Evolutionary conservation across 2,329 filamentous ascomycete genomes (phyloP).

Genomic region (Paecilomyces dactylethromorphus): DNA sequence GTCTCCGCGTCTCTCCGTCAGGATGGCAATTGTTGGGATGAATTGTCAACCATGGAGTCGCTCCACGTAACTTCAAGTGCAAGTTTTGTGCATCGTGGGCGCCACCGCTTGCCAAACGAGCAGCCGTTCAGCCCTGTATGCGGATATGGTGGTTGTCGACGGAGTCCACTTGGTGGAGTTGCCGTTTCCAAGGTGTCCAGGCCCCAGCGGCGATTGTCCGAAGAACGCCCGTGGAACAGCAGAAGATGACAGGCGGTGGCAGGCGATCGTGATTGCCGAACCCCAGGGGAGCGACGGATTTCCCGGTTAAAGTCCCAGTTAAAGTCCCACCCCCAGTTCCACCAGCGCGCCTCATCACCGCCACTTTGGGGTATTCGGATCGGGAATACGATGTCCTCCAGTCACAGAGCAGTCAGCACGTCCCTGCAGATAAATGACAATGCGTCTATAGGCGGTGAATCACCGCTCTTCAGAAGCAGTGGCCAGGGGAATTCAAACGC

Average conservation of each 20-base stretch:
- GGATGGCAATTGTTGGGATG: neutral
- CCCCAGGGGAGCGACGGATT: neutral
- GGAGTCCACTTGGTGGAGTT: neutral
- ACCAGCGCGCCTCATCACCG: neutral
- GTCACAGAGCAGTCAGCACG: neutral
- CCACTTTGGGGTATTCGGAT: neutral
- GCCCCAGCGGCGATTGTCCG: neutral
- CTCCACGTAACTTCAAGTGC: neutral
- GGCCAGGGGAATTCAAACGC: neutral
- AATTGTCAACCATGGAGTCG: neutral
- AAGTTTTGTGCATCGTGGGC: neutral
- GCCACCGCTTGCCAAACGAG: neutral
- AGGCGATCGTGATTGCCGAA: neutral
- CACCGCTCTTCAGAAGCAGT: slow-evolving; percentile 10
- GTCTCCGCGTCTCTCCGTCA: neutral
- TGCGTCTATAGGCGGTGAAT: slow-evolving; percentile 11
- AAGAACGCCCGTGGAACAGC: neutral
- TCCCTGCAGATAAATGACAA: neutral
- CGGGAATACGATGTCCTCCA: neutral
- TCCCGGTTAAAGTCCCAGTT: neutral
- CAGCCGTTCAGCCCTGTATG: neutral
- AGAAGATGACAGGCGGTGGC: neutral
- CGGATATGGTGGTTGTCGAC: neutral
- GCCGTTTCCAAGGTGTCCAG: neutral
- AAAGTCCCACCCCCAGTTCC: neutral